Evolutionary conservation across 2,329 filamentous ascomycete genomes (phyloP), one percentile per base, ranked within the genome.

Genomic region (Akanthomyces muscarius): DNA sequence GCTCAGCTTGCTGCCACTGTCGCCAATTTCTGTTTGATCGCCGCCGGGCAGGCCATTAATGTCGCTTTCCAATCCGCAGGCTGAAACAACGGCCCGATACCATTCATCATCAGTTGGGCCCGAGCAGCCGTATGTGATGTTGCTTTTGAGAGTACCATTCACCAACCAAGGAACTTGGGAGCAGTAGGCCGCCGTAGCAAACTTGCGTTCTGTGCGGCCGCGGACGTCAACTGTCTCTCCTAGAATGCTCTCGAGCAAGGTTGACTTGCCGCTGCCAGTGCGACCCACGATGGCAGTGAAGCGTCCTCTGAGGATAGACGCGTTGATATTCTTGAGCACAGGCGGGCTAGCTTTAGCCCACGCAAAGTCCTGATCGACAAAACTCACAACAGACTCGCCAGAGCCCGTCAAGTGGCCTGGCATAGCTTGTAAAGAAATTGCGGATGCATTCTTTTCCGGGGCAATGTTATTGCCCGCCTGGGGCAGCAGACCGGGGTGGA

Each of bases 241-340:
- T 11, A 68, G 45, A 13, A 69, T 54, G 4, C 64, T 66, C 4
- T 42, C 45, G 3, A 69, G 53, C 0, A 69, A 36, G 1, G 63
- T 62, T 0, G 63, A 65, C 33, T 70, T 70, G 1, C 69, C 68
- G 1, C 61, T 64, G n/a, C 67, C 69, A 1, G 45, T 58, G 11
- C 38, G 44, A 25, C 61, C 61, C 16, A 63, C 38, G 13, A 63
- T 25, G 3, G 28, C 61, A 25, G 61, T 63, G 18, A 63, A 57
- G 25, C 52, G 51, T 18, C 51, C 45, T 11, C 11, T 33, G 8
- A 21, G 28, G n/a, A 63, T 63, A 18, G 33, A 42, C 2, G 45
- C 36, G n/a, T 50, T 63, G 23, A 63, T 38, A 21, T 30, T 50
- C 16, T 50, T 38, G 7, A 62, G 52, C 36, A 51, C 44, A 3